Evolutionary conservation across 2,329 filamentous ascomycete genomes (phyloP).

Genomic region (Claviceps fusiformis): DNA sequence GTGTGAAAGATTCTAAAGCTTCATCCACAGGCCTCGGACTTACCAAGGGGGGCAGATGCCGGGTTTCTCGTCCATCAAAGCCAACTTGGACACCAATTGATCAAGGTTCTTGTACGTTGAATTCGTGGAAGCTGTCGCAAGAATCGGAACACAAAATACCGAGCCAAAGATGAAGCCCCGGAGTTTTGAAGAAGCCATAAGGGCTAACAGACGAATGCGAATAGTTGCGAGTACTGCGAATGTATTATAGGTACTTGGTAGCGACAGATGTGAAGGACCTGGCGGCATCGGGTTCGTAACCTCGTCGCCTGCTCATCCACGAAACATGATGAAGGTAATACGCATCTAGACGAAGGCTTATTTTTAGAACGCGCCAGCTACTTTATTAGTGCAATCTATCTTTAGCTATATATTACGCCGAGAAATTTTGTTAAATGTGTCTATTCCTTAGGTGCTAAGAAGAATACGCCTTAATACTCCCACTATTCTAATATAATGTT

Average conservation of each 20-base stretch:
- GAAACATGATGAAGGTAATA: too few relatives aligned
- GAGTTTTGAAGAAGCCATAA: conserved; percentile 26
- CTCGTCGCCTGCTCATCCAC: too few relatives aligned
- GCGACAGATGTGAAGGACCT: too few relatives aligned
- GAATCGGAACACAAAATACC: conserved; percentile 26
- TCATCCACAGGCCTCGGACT: conserved; percentile 7
- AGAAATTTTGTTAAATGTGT: too few relatives aligned
- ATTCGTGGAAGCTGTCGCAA: conserved; percentile 26
- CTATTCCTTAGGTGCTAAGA: too few relatives aligned
- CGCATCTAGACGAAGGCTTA: too few relatives aligned
- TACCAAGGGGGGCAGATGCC: conserved; percentile 69
- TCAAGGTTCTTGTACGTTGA: conserved; percentile 49
- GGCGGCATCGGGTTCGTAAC: too few relatives aligned
- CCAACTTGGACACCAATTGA: conserved; percentile 51
- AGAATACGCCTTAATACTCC: too few relatives aligned
- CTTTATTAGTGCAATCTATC: too few relatives aligned
- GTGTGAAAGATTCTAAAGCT: conserved; percentile 4
- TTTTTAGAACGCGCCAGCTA: too few relatives aligned
- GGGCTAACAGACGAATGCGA: conserved; percentile 11
- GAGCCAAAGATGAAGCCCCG: conserved; percentile 26
- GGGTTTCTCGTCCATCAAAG: conserved; percentile 60
- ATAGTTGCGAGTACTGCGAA: conserved; percentile 1
- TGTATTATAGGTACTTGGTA: neutral
- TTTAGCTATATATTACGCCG: too few relatives aligned
- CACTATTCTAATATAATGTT: too few relatives aligned